phyloP scores from a whole-genome alignment of 1,139 yeast species.

The Taphrina confusa region DNA sequence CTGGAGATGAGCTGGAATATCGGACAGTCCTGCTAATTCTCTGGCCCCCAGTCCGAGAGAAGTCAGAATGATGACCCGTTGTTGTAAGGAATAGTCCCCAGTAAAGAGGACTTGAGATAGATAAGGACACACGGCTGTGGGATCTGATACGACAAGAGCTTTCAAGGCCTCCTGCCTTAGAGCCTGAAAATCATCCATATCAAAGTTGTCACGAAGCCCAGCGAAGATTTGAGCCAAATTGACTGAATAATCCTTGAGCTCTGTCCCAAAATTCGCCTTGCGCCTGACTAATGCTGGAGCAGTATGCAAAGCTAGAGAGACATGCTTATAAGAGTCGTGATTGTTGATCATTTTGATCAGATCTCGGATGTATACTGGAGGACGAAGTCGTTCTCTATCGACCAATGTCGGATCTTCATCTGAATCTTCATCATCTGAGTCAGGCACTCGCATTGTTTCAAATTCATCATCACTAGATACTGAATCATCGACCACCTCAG shows the following conservation, averaged over 20 bases:
- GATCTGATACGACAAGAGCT: slow-evolving; percentile 25
- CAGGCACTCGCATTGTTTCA: slow-evolving; percentile 24
- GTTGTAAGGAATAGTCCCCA: slow-evolving; percentile 29
- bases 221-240: slow-evolving; percentile 20
- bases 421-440: slow-evolving; percentile 34
- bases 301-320: slow-evolving; percentile 7
- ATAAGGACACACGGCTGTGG: slow-evolving; percentile 20
- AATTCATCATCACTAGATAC: slow-evolving; percentile 17
- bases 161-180: slow-evolving; percentile 14
- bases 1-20: neutral
- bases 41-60: slow-evolving; percentile 19
- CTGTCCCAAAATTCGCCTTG: slow-evolving; percentile 22
- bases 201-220: slow-evolving; percentile 25
- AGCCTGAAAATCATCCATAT: slow-evolving; percentile 29
- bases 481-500: neutral
- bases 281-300: slow-evolving; percentile 18
- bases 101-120: slow-evolving; percentile 12
- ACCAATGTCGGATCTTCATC: slow-evolving; percentile 32
- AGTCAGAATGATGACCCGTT: slow-evolving; percentile 16
- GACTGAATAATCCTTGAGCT: slow-evolving; percentile 18
- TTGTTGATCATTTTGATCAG: slow-evolving; percentile 20
- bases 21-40: slow-evolving; percentile 13
- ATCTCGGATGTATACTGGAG: slow-evolving; percentile 25
- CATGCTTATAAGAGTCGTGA: slow-evolving; percentile 18
- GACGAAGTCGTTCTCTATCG: slow-evolving; percentile 24